These are phyloP conservation scores for Trichoderma sp. DNA, from an alignment of 2,329 filamentous ascomycete genomes.

Conservation along the genomic window DNA sequence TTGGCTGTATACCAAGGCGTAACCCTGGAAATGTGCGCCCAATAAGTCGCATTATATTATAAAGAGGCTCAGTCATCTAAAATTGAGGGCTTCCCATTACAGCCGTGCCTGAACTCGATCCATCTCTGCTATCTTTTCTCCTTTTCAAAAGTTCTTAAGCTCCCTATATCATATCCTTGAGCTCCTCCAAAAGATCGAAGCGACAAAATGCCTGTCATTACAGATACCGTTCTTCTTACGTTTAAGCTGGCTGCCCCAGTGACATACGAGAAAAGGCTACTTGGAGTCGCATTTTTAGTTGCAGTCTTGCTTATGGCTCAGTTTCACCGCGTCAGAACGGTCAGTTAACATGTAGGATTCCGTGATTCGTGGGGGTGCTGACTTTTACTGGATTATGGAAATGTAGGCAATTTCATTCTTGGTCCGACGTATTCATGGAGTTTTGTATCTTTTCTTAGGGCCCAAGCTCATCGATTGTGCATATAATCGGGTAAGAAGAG, in stretches of 20 bases:
- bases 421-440: neutral
- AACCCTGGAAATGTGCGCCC: neutral
- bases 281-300: neutral
- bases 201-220: neutral
- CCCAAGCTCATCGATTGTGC: too few species aligned
- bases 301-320: neutral
- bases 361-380: neutral
- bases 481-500: too few species aligned
- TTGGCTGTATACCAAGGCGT: neutral
- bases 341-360: neutral
- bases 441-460: too few species aligned
- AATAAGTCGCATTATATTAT: neutral
- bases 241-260: neutral
- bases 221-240: neutral
- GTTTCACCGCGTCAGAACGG: neutral
- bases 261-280: neutral
- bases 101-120: too few species aligned
- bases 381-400: neutral
- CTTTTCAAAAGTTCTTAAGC: neutral
- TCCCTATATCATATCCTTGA: neutral
- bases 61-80: neutral
- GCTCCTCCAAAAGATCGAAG: neutral
- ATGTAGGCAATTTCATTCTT: neutral
- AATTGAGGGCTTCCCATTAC: neutral
- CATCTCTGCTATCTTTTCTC: neutral